Percentiles rank a stretch among this genome's conserved stretches.
phyloP scores from a whole-genome alignment of 2,329 filamentous ascomycete genomes.

The Penicillium freii region DNA sequence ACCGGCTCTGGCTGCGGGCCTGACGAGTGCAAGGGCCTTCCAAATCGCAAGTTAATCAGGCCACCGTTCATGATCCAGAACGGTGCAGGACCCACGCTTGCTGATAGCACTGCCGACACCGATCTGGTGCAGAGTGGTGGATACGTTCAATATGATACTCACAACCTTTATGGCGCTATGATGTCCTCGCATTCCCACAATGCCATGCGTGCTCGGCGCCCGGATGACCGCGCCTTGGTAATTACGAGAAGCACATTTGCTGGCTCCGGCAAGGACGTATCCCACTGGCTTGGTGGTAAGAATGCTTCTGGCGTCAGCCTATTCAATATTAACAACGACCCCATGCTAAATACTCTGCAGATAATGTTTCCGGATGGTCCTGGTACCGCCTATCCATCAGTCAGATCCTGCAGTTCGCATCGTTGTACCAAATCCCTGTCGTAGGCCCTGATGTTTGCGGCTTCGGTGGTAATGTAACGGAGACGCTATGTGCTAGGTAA shows the following conservation, averaged over 20 bases:
- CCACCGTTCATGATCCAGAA: slow-evolving; percentile 66
- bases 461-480: slow-evolving; percentile 65
- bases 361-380: slow-evolving; percentile 11
- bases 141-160: slow-evolving; percentile 67
- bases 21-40: slow-evolving; percentile 39
- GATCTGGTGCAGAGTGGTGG: slow-evolving; percentile 63
- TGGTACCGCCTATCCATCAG: slow-evolving; percentile 57
- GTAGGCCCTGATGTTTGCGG: slow-evolving; percentile 73
- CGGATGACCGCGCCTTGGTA: slow-evolving; percentile 63
- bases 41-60: slow-evolving; percentile 60
- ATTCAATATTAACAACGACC: background rate
- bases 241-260: slow-evolving; percentile 75
- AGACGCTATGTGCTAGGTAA: slow-evolving; percentile 63
- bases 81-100: slow-evolving; percentile 48
- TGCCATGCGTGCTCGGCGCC: slow-evolving; percentile 57
- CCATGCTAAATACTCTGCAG: slow-evolving; percentile 2
- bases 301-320: background rate
- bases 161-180: slow-evolving; percentile 71
- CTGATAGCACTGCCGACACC: slow-evolving; percentile 61
- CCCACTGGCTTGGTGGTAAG: slow-evolving; percentile 13
- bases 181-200: slow-evolving; percentile 43
- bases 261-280: slow-evolving; percentile 52
- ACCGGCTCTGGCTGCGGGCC: slow-evolving; percentile 44
- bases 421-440: slow-evolving; percentile 66
- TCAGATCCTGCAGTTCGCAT: slow-evolving; percentile 58